These are phyloP conservation scores for Microstegium vimineum DNA, from an alignment of 176 grass and related monocot genomes.

Conservation along the genomic window DNA sequence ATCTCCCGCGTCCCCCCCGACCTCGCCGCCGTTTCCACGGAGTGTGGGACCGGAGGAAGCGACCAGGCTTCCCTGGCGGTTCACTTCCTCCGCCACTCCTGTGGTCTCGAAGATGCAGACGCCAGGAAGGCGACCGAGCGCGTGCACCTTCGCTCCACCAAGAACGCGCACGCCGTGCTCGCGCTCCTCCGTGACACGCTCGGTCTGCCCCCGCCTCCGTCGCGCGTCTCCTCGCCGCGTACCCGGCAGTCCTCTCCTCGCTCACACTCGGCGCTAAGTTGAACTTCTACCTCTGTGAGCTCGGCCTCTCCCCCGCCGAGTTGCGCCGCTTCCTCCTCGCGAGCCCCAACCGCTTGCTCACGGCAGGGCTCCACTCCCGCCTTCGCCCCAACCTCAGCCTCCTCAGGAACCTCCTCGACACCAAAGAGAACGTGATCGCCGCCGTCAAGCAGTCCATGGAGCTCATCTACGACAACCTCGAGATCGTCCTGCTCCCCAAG, in stretches of 20 bases:
- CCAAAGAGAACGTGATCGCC: conserved; percentile 10
- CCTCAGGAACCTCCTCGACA: conserved; percentile 34
- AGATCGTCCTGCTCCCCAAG: conserved; percentile 29
- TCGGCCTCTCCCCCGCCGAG: conserved; percentile 23
- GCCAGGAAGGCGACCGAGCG: neutral
- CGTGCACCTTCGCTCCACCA: conserved; percentile 29
- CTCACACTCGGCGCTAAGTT: conserved; percentile 18
- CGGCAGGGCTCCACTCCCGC: conserved; percentile 10
- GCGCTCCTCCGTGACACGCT: conserved; percentile 21
- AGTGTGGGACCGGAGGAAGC: too few relatives aligned
- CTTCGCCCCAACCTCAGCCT: conserved; percentile 39
- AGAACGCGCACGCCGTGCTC: conserved; percentile 29
- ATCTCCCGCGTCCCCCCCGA: neutral
- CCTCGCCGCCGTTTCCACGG: neutral
- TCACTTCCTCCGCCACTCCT: conserved; percentile 35
- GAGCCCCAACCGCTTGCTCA: conserved; percentile 15
- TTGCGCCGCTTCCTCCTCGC: conserved; percentile 17
- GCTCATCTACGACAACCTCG: conserved; percentile 30
- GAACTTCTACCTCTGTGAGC: conserved; percentile 46
- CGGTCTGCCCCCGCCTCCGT: conserved; percentile 4
- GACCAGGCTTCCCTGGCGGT: conserved; percentile 32
- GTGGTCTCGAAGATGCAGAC: conserved; percentile 7
- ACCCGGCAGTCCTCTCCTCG: neutral
- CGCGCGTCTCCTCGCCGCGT: conserved; percentile 3
- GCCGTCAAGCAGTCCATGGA: conserved; percentile 5